Base-by-base conservation (phyloP, 106 monocot species). In the Apostasia shenzhenica region DNA sequence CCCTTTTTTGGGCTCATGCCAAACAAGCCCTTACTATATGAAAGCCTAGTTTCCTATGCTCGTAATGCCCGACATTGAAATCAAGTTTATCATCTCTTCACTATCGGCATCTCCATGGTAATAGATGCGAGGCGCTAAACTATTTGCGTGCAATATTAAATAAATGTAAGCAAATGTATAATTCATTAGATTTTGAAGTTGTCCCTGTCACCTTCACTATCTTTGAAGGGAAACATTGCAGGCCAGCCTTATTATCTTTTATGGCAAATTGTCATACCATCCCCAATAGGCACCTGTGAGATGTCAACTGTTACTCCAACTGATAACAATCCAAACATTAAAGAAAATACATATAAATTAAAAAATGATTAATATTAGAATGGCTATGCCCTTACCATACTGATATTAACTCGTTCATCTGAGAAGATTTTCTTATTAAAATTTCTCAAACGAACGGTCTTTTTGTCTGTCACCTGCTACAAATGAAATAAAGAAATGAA, bases 181-280 rank as follows among this genome's bases (percentile, higher is more conserved):
- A 26, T 26, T 26, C 26, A 26, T 26, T 26, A 26, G 26, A 26
- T 26, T 26, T 26, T 26, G 26, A 26, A 26, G 26, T 26, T 26
- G 26, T 26, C 26, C 26, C 26, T 26, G 26, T 26, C 26, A 26
- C 26, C 26, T 26, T 26, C 26, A 26, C 26, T 26, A 26, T 26
- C 26, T 26, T 26, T 26, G 26, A 26, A 26, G 26, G 26, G 26
- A 26, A 26, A 26, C 26, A 26, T 26, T 26, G 1, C 8, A 61
- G 8, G 45, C 70, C 56, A 74, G 49, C 37, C 55, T 41, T 73
- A 48, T 61, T 54, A 59, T 41, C 66, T 70, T 75, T 92, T 95
- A 54, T 84, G 85, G 70, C 95, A 95, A 67, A 95, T 95, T 1
- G 95, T 95, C 77, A 95, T 92, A 58, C 95, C 95, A 75, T 95